Conservation (phyloP, 1,139 yeast genomes). For the Taphrina wiesneri region DNA sequence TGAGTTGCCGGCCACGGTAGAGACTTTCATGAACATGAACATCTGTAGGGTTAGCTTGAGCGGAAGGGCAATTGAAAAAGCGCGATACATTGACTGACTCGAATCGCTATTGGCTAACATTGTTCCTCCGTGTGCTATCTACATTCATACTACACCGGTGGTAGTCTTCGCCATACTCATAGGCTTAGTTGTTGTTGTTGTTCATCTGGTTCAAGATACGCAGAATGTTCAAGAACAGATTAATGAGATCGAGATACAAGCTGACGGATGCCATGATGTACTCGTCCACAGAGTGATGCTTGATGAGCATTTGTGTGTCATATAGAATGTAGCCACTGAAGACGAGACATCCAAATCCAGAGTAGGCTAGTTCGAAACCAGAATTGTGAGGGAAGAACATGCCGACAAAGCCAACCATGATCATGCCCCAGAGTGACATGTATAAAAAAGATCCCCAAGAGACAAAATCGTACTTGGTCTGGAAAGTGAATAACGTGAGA, state of each 20-base stretch:
- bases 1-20: too few species aligned
- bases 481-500: slow-evolving; percentile 73
- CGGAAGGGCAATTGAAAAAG: background rate
- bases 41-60: too few species aligned
- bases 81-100: background rate
- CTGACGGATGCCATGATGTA: slow-evolving; percentile 77
- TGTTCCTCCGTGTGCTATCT: too few species aligned
- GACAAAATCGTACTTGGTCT: slow-evolving; percentile 76
- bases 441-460: slow-evolving; percentile 69
- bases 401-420: slow-evolving; percentile 70
- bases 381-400: slow-evolving; percentile 66
- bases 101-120: background rate
- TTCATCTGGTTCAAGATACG: slow-evolving; percentile 58
- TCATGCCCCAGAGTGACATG: slow-evolving; percentile 64
- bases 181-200: slow-evolving; percentile 34
- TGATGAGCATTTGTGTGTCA: slow-evolving; percentile 80
- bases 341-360: slow-evolving; percentile 70
- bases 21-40: too few species aligned
- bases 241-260: slow-evolving; percentile 77
- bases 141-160: too few species aligned
- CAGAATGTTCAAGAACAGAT: slow-evolving; percentile 74
- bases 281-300: slow-evolving; percentile 80
- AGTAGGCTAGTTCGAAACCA: slow-evolving; percentile 62
- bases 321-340: slow-evolving; percentile 73
- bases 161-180: too few species aligned